Percentiles rank a stretch among this genome's conserved stretches.
These are phyloP conservation scores for Incumbomyces lentus DNA, from an alignment of 2,329 filamentous ascomycete genomes.

Conservation along the genomic window DNA sequence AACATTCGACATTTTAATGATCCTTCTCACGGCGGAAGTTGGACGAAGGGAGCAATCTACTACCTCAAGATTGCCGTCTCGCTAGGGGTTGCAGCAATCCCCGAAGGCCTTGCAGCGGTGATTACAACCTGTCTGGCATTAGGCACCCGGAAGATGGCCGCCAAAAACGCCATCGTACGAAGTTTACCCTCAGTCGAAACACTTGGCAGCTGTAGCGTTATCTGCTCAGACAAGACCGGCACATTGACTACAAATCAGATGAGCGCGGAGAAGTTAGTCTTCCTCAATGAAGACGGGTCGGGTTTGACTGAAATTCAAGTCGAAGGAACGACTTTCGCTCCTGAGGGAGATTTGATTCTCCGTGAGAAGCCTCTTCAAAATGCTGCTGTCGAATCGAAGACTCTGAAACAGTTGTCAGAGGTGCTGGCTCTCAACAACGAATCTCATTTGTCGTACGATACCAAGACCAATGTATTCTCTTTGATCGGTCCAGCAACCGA, in stretches of 20 bases:
- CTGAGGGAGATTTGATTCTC: slow-evolving; percentile 61
- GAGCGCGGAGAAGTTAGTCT: slow-evolving; percentile 90
- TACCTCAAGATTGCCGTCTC: slow-evolving; percentile 99
- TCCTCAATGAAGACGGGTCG: slow-evolving; percentile 62
- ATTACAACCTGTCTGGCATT: slow-evolving; percentile 97
- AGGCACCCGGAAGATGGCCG: slow-evolving; percentile 96
- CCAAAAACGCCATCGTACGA: slow-evolving; percentile 93
- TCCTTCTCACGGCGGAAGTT: slow-evolving; percentile 82
- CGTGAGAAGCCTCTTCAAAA: slow-evolving; percentile 60
- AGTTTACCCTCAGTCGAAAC: slow-evolving; percentile 96
- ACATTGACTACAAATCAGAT: slow-evolving; percentile 98
- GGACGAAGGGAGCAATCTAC: slow-evolving; percentile 96
- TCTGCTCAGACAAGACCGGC: slow-evolving; percentile 98
- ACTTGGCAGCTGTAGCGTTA: slow-evolving; percentile 95
- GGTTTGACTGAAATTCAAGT: slow-evolving; percentile 79
- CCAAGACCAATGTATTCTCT: slow-evolving; percentile 61
- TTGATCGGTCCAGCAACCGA: slow-evolving; percentile 93
- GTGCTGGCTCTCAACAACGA: slow-evolving; percentile 77
- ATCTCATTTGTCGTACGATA: slow-evolving; percentile 69
- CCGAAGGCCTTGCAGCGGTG: slow-evolving; percentile 74
- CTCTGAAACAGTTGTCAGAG: slow-evolving; percentile 66
- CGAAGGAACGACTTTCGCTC: slow-evolving; percentile 85
- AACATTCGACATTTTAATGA: slow-evolving; percentile 97
- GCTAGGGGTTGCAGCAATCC: slow-evolving; percentile 65
- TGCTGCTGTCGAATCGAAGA: slow-evolving; percentile 60